Percentiles rank a stretch among this genome's conserved stretches.
Evolutionary conservation across 768 basidiomycete species (phyloP).

Genomic region (Xerocomellus intermedius): DNA sequence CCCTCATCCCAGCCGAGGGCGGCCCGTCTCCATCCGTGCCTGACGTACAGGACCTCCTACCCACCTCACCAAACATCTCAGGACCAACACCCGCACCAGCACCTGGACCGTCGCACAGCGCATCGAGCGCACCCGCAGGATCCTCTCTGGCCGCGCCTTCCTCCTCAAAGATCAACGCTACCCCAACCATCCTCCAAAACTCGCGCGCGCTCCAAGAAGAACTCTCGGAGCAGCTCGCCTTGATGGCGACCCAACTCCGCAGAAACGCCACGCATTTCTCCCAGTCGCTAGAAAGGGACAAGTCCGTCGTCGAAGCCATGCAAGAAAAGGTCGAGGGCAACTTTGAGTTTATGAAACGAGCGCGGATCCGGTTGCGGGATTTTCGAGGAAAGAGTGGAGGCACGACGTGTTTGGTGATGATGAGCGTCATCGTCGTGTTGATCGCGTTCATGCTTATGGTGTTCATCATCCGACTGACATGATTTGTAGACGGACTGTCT

Average conservation of each 20-base stretch:
- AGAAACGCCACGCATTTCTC: slow-evolving; percentile 81
- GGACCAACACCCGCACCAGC: slow-evolving; percentile 21
- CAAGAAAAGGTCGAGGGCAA: slow-evolving; percentile 75
- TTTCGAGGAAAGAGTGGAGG: slow-evolving; percentile 61
- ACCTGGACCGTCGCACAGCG: not conserved
- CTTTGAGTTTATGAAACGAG: slow-evolving; percentile 63
- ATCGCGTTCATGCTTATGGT: slow-evolving; percentile 73
- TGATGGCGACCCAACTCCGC: slow-evolving; percentile 88
- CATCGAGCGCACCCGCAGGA: slow-evolving; percentile 15
- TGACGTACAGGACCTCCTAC: slow-evolving; percentile 36
- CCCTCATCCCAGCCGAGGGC: slow-evolving; percentile 25
- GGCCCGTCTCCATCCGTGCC: slow-evolving; percentile 7
- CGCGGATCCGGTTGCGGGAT: slow-evolving; percentile 58
- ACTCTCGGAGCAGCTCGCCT: slow-evolving; percentile 67
- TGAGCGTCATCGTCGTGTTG: slow-evolving; percentile 62
- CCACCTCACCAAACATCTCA: slow-evolving; percentile 32
- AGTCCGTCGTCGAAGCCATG: slow-evolving; percentile 62
- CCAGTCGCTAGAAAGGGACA: slow-evolving; percentile 69
- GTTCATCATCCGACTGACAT: slow-evolving; percentile 65
- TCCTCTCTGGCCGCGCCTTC: slow-evolving; percentile 31
- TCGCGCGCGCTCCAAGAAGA: slow-evolving; percentile 70
- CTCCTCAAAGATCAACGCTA: slow-evolving; percentile 35
- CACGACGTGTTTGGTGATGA: slow-evolving; percentile 71
- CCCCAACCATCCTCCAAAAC: slow-evolving; percentile 47
- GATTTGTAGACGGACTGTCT: slow-evolving; percentile 5